These are phyloP conservation scores for Trichomonascaceae sp. DNA, from an alignment of 1,139 yeast genomes.

Conservation along the genomic window DNA sequence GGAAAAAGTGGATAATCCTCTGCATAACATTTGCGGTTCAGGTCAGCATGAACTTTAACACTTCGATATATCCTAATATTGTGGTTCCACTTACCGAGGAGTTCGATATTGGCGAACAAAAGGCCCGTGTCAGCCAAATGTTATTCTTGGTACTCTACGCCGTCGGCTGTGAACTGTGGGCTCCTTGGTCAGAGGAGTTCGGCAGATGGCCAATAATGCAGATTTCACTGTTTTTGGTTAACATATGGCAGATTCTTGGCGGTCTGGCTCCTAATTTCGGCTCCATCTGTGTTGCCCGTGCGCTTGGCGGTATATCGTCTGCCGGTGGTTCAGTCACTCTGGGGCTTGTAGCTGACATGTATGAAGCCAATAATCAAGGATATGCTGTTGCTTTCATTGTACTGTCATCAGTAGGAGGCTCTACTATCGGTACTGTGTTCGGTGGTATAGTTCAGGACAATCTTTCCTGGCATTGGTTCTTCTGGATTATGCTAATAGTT, in stretches of 20 bases:
- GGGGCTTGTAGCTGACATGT: conserved; percentile 58
- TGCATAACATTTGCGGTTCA: conserved; percentile 36
- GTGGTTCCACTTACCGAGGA: conserved; percentile 29
- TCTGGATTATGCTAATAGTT: conserved; percentile 48
- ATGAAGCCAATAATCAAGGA: conserved; percentile 9
- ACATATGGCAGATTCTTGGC: conserved; percentile 51
- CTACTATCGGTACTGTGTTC: conserved; percentile 52
- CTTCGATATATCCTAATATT: conserved; percentile 35
- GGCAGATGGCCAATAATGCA: conserved; percentile 50
- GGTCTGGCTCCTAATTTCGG: conserved; percentile 48
- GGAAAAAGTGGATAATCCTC: conserved; percentile 35
- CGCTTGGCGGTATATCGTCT: conserved; percentile 56
- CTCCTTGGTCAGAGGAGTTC: conserved; percentile 52
- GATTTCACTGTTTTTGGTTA: conserved; percentile 43
- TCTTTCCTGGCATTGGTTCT: conserved; percentile 52
- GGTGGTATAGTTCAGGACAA: conserved; percentile 49
- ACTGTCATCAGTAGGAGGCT: conserved; percentile 43
- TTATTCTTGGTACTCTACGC: conserved; percentile 37
- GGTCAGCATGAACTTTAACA: conserved; percentile 38
- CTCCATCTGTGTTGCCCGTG: conserved; percentile 48
- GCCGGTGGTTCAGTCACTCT: conserved; percentile 62
- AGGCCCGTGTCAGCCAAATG: conserved; percentile 35
- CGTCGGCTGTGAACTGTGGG: conserved; percentile 40
- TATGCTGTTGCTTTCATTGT: conserved; percentile 7
- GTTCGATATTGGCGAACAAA: conserved; percentile 31